Evolutionary conservation across 805 yeast species (phyloP).

Genomic region (Starmerella vitae): DNA sequence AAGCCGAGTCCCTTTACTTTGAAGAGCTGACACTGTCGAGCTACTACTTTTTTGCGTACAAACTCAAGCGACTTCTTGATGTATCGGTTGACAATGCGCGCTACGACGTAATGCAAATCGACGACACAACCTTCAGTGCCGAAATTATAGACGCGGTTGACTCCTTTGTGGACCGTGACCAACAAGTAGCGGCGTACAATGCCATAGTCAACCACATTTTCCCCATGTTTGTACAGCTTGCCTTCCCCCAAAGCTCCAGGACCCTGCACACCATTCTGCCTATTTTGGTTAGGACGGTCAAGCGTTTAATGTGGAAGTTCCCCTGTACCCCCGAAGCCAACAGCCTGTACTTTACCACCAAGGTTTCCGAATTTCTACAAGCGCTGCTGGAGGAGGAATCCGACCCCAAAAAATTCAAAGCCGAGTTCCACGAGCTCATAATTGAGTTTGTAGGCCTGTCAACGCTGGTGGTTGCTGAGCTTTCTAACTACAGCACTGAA

Average conservation of each 20-base stretch:
- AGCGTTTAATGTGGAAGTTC: not conserved
- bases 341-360: not conserved
- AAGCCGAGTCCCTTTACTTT: not conserved
- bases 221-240: constrained; percentile 6
- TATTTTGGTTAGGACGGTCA: constrained; percentile 2
- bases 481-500: no score
- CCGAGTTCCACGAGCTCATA: not conserved
- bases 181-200: constrained; percentile 7
- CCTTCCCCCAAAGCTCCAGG: not conserved
- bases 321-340: not conserved
- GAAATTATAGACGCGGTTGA: constrained; percentile 12
- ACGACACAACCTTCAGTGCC: constrained; percentile 2
- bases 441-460: not conserved
- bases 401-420: no score
- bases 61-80: constrained; percentile 7
- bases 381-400: not conserved
- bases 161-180: not conserved
- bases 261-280: constrained; percentile 3
- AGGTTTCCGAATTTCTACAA: not conserved
- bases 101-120: not conserved
- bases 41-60: constrained; percentile 14
- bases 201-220: constrained; percentile 11
- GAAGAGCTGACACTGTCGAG: not conserved
- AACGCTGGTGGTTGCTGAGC: not conserved
- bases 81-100: not conserved